A percentile compares a stretch with the other conserved stretches of the same genome.
Conservation (phyloP, 2,329 filamentous ascomycete genomes). For the Westerdykella ornata region DNA sequence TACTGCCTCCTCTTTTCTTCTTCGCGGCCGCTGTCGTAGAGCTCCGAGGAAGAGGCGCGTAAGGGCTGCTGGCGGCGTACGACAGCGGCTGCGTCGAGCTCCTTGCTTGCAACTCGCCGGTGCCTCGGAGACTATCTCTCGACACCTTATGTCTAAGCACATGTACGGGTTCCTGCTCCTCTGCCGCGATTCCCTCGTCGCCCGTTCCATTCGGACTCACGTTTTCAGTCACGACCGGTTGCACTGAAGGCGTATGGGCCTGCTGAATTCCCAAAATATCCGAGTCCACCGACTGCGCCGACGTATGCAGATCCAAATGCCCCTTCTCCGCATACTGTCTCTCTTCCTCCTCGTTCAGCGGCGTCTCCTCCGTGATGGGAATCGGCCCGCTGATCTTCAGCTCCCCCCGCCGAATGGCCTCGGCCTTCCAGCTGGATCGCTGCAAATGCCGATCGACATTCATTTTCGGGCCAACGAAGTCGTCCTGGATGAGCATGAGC, state of each 20-base stretch:
- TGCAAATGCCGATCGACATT: conserved; percentile 21
- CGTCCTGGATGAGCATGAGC: conserved; percentile 31
- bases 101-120: conserved; percentile 19
- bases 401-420: conserved; percentile 35
- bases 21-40: conserved; percentile 20
- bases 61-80: conserved; percentile 23
- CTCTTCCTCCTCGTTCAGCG: conserved; percentile 32
- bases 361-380: conserved; percentile 33
- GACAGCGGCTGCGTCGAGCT: conserved; percentile 16
- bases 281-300: conserved; percentile 3
- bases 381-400: conserved; percentile 37
- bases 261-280: background rate
- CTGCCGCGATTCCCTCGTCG: background rate
- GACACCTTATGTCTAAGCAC: conserved; percentile 15
- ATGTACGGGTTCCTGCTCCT: conserved; percentile 6
- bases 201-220: background rate
- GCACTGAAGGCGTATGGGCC: background rate
- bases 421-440: conserved; percentile 36
- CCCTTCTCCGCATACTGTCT: conserved; percentile 24
- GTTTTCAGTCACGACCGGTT: conserved; percentile 4
- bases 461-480: conserved; percentile 27
- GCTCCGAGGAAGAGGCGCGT: conserved; percentile 26
- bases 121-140: conserved; percentile 15
- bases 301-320: conserved; percentile 10
- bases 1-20: conserved; percentile 33